These are phyloP conservation scores for Spathaspora girioi DNA, from an alignment of 805 yeast genomes.

Conservation along the genomic window DNA sequence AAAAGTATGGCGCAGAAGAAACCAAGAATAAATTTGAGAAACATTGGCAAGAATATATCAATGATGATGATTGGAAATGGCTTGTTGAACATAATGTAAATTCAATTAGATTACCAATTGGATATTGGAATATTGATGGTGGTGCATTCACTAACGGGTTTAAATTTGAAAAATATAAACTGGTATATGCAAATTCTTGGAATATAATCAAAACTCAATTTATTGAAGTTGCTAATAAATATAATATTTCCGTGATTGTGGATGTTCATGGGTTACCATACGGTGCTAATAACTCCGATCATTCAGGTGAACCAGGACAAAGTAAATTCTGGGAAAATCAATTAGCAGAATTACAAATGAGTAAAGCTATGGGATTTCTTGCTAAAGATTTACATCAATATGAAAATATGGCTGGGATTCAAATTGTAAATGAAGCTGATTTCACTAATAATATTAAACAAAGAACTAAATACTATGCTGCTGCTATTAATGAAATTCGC, in stretches of 20 bases:
- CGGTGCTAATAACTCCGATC: constrained; percentile 86
- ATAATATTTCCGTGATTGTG: constrained; percentile 69
- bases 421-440: constrained; percentile 81
- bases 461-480: constrained; percentile 59
- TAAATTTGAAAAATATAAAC: constrained; percentile 49
- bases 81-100: constrained; percentile 64
- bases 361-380: constrained; percentile 53
- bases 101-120: constrained; percentile 81
- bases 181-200: constrained; percentile 78
- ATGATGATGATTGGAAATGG: constrained; percentile 79
- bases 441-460: constrained; percentile 47
- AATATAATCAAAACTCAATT: constrained; percentile 45
- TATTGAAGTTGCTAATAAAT: constrained; percentile 54
- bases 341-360: constrained; percentile 40
- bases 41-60: constrained; percentile 65
- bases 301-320: constrained; percentile 61
- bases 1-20: constrained; percentile 48
- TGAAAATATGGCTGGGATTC: constrained; percentile 78
- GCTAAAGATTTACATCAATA: constrained; percentile 53
- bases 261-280: constrained; percentile 91
- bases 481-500: constrained; percentile 62
- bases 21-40: constrained; percentile 51
- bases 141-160: constrained; percentile 58
- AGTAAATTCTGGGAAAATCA: constrained; percentile 64
- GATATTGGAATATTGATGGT: constrained; percentile 82